phyloP scores from a whole-genome alignment of 202 grass and related monocot genomes.

The Hordeum pubiflorum region DNA sequence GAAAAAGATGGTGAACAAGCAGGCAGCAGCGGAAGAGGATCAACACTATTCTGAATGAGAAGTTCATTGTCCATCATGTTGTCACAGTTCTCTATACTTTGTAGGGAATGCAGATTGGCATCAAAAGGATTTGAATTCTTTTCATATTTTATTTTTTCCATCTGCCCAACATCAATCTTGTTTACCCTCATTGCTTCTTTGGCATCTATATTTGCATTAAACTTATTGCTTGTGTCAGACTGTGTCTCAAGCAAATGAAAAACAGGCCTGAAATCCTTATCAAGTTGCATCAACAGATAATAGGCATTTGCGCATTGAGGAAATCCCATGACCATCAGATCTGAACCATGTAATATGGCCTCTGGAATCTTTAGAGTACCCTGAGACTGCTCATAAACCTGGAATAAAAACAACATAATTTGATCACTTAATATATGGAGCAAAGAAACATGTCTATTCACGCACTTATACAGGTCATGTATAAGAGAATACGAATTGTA shows the following conservation, averaged over 20 bases:
- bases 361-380: constrained; percentile 68
- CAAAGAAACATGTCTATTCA: not conserved
- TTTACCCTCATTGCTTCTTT: constrained; percentile 50
- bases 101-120: constrained; percentile 54
- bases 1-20: constrained; percentile 76
- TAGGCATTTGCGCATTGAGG: constrained; percentile 83
- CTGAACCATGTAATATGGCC: constrained; percentile 58
- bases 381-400: constrained; percentile 76
- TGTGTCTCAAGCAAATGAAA: constrained; percentile 82
- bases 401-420: constrained; percentile 27
- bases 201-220: constrained; percentile 46
- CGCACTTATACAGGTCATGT: not conserved
- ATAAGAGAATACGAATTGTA: not conserved
- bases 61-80: constrained; percentile 46
- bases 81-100: constrained; percentile 36
- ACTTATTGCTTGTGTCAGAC: constrained; percentile 38
- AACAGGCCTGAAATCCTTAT: constrained; percentile 77
- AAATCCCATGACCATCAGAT: constrained; percentile 74
- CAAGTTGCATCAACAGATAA: constrained; percentile 90
- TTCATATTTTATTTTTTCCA: constrained; percentile 65
- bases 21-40: constrained; percentile 42
- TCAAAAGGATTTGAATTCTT: constrained; percentile 48
- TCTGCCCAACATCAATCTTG: constrained; percentile 67
- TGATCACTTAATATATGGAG: constrained; percentile 1
- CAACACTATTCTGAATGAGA: constrained; percentile 35